Evolutionary conservation across 768 basidiomycete genomes (phyloP), one percentile per base, ranked within the genome.

Genomic region (Boletus vinaceobasis): DNA sequence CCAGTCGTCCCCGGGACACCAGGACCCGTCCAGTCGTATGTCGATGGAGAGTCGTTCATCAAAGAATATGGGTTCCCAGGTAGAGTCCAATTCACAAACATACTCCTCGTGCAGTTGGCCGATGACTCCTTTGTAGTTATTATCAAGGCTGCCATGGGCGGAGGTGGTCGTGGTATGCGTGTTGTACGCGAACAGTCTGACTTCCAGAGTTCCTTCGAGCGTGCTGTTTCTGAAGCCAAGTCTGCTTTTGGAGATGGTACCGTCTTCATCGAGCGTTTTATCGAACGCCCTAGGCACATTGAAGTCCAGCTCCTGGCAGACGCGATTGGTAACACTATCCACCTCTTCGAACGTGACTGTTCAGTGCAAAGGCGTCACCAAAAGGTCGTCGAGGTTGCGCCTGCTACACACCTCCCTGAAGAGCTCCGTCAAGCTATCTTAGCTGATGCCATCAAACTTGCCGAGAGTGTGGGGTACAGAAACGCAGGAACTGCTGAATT

Each of bases 121-220:
- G 29, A 53, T 32, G 42, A 48, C 45, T 10, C 64, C 44, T 27
- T 71, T 31, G 69, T 33, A 87, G 93, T 99, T 51, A 98, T 99
- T 72, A 98, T 99, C 83, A 99, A 98, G 76, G 97, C 97, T 37
- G 96, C 96, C 9, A 95, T 97, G 91, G 96, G 96, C 55, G 96
- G 95, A 55, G 96, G 96, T 63, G 97, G 97, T 50, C 92, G 96
- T 63, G 97, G 97, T 56, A 99, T 98, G 97, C 90, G 97, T 65
- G 96, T 99, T 52, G 97, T 99, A 33, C 86, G 93, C 58, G 92
- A 94, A 66, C 88, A 95, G 71, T 86, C 87, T 31, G 88, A 93
- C 62, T 98, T 98, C 80, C 81, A 93, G 75, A 77, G 82, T 53
- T 78, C 89, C 7, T 98, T 98, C 70, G 82, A 93, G 66, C 88